phyloP scores from a whole-genome alignment of 106 monocot species.

The Platanthera guangdongensis region DNA sequence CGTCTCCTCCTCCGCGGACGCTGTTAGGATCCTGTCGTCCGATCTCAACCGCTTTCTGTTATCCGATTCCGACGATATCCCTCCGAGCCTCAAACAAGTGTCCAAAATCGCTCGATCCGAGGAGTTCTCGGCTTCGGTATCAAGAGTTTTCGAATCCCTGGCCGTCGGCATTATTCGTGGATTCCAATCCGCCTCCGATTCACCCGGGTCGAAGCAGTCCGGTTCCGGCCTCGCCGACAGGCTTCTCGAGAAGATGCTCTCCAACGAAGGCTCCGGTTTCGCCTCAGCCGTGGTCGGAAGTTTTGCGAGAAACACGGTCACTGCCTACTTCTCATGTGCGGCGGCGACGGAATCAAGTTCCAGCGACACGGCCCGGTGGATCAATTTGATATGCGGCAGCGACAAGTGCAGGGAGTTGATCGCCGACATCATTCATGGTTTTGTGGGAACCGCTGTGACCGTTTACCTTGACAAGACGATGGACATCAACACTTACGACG shows the following conservation, averaged over 20 bases:
- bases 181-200: constrained; percentile 3
- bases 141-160: constrained; percentile 53
- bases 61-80: constrained; percentile 61
- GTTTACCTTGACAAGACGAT: constrained; percentile 79
- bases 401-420: constrained; percentile 38
- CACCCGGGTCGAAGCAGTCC: neutral
- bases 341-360: neutral
- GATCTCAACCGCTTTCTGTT: constrained; percentile 65
- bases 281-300: constrained; percentile 49
- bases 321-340: constrained; percentile 23
- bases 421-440: constrained; percentile 42
- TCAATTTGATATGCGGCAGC: constrained; percentile 20
- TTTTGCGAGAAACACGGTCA: constrained; percentile 51
- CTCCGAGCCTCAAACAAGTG: constrained; percentile 43
- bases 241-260: constrained; percentile 49
- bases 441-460: constrained; percentile 58
- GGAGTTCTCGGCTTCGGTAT: constrained; percentile 41
- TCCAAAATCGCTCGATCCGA: constrained; percentile 49
- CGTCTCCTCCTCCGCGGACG: constrained; percentile 35
- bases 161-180: constrained; percentile 40
- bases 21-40: constrained; percentile 36
- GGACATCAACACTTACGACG: constrained; percentile 56
- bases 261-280: constrained; percentile 41
- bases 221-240: constrained; percentile 30
- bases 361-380: constrained; percentile 23